These are phyloP conservation scores for Karstenula rhodostoma DNA, from an alignment of 2,329 filamentous ascomycete genomes.

Conservation along the genomic window DNA sequence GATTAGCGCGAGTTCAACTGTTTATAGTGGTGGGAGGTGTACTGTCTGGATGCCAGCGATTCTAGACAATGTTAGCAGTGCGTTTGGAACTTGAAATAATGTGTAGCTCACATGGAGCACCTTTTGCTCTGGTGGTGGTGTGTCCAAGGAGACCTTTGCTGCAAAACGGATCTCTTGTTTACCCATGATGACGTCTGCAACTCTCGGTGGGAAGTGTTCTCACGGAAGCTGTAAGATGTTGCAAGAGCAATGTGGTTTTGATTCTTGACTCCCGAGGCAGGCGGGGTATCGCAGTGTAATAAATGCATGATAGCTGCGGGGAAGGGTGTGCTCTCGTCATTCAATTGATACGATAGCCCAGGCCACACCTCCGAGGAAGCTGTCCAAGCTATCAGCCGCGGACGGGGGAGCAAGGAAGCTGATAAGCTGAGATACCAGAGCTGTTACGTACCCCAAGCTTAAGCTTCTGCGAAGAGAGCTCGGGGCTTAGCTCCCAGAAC, in stretches of 20 bases:
- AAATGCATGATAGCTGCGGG: conserved; percentile 22
- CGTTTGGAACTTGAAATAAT: not conserved
- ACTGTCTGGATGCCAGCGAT: conserved; percentile 94
- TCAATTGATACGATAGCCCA: conserved; percentile 24
- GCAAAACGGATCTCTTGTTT: conserved; percentile 71
- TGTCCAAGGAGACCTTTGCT: conserved; percentile 76
- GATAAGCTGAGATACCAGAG: conserved; percentile 47
- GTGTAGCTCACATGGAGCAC: conserved; percentile 68
- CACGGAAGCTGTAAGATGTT: not conserved
- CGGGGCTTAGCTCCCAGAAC: conserved; percentile 10
- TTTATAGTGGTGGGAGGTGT: conserved; percentile 35
- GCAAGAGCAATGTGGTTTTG: not conserved
- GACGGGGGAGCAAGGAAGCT: conserved; percentile 30
- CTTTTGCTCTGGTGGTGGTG: conserved; percentile 73
- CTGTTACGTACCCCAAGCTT: conserved; percentile 43
- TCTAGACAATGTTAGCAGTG: conserved; percentile 59
- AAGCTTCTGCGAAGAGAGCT: conserved; percentile 31
- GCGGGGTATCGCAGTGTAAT: not conserved
- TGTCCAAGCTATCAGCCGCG: conserved; percentile 16
- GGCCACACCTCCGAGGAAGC: conserved; percentile 22
- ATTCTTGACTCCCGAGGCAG: not conserved
- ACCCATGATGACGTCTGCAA: conserved; percentile 50
- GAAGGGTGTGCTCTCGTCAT: conserved; percentile 13
- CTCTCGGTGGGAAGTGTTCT: not conserved
- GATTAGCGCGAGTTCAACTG: conserved; percentile 8